Percentiles rank a stretch among this genome's conserved stretches.
These are phyloP conservation scores for Scutellaria barbata DNA, from an alignment of 257 asterid genomes.

Conservation along the genomic window DNA sequence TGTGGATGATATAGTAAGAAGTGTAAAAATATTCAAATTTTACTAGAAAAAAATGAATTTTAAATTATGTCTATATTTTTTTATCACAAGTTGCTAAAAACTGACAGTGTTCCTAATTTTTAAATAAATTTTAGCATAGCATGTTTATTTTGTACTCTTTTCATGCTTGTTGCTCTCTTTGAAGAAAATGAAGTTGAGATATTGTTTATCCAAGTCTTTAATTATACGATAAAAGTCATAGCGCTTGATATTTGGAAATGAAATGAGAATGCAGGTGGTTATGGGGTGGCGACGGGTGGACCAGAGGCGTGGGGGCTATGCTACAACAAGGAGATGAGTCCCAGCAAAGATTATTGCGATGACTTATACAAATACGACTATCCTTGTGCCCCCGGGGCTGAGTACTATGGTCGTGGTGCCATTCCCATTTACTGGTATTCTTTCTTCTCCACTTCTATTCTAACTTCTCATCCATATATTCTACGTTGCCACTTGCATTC, in stretches of 20 bases:
- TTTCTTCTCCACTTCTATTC: background rate
- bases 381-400: constrained; percentile 80
- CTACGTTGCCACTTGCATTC: no score
- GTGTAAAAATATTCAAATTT: no score
- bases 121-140: no score
- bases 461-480: background rate
- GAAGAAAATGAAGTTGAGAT: no score
- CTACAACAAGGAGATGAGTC: constrained; percentile 75
- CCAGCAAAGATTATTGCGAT: constrained; percentile 54
- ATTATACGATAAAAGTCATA: background rate
- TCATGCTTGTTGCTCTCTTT: background rate
- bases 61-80: no score
- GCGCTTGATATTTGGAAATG: background rate
- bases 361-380: constrained; percentile 51
- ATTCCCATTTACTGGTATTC: constrained; percentile 79
- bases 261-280: constrained; percentile 67
- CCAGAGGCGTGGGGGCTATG: constrained; percentile 95
- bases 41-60: no score
- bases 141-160: background rate
- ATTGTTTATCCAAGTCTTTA: background rate
- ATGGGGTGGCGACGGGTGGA: constrained; percentile 92
- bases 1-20: no score
- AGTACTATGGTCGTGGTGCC: constrained; percentile 92
- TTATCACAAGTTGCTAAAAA: no score
- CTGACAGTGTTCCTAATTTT: no score